Evolutionary conservation across 2,329 filamentous ascomycete species (phyloP).

Genomic region (Cercospora sp.): DNA sequence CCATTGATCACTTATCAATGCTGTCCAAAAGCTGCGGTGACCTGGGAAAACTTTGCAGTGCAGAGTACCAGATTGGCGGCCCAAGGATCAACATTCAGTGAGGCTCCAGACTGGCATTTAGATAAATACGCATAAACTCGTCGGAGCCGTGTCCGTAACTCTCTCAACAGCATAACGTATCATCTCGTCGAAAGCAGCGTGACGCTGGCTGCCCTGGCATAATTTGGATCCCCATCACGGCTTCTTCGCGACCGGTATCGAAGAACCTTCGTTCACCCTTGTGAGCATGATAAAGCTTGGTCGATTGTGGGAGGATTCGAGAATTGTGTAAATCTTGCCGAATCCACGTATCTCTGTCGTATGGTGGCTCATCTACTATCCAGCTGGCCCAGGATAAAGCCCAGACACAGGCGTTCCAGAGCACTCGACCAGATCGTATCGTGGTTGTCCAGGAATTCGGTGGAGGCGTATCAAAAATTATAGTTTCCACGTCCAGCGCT

Average conservation of each 20-base stretch:
- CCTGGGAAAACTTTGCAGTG: neutral
- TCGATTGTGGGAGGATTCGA: slow-evolving; percentile 1
- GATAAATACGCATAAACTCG: neutral
- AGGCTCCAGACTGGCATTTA: neutral
- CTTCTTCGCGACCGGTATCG: neutral
- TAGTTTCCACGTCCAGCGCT: slow-evolving; percentile 9
- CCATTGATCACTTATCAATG: neutral
- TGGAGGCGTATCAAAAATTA: slow-evolving; percentile 16
- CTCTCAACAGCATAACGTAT: neutral
- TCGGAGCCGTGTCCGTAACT: neutral
- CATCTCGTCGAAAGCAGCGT: neutral
- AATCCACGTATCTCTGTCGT: slow-evolving; percentile 13
- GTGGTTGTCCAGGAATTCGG: neutral
- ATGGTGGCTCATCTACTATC: slow-evolving; percentile 1
- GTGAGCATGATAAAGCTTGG: neutral
- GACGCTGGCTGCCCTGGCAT: neutral
- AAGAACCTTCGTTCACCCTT: neutral
- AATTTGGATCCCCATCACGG: neutral
- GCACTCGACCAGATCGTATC: slow-evolving; percentile 3
- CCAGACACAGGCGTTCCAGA: slow-evolving; percentile 1
- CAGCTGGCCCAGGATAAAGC: neutral
- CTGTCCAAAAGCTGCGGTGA: neutral
- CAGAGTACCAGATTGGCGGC: neutral
- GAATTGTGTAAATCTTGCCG: slow-evolving; percentile 9
- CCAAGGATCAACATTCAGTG: neutral